phyloP scores from a whole-genome alignment of 75 land plant genomes.

The Picea sitchensis region DNA sequence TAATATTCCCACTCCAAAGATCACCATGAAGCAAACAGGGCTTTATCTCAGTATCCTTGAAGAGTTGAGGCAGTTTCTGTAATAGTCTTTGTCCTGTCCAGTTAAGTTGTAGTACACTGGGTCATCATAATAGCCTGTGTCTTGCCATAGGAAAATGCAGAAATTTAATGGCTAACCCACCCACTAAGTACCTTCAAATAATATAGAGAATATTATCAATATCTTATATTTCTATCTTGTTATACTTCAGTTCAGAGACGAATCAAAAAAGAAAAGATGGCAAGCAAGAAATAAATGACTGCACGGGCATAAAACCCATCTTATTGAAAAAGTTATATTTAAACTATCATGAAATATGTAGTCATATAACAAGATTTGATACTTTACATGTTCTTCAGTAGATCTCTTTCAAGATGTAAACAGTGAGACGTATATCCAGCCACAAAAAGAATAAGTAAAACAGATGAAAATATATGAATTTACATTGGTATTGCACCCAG shows the following conservation, averaged over 20 bases:
- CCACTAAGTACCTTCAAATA: background rate
- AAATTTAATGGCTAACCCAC: background rate
- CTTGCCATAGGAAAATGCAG: background rate
- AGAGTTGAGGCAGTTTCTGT: constrained; percentile 57
- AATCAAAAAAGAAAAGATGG: background rate
- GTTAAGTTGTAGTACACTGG: background rate
- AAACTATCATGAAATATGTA: too few species aligned
- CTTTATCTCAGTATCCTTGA: constrained; percentile 62
- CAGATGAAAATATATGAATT: background rate
- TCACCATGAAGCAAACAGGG: constrained; percentile 99
- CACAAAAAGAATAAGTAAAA: background rate
- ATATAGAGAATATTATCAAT: background rate
- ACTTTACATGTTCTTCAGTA: background rate
- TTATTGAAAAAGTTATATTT: too few species aligned
- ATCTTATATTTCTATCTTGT: background rate
- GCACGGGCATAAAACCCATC: background rate
- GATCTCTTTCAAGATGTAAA: background rate
- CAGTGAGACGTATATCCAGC: background rate
- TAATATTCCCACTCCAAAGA: constrained; percentile 97
- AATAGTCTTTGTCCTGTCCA: constrained; percentile 65
- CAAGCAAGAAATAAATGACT: background rate
- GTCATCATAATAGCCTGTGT: constrained; percentile 1
- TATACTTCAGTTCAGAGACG: background rate
- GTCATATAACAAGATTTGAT: background rate
- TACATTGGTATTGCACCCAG: background rate